Conservation (phyloP, 345 rosid genomes). For the Eucalyptus pumila region DNA sequence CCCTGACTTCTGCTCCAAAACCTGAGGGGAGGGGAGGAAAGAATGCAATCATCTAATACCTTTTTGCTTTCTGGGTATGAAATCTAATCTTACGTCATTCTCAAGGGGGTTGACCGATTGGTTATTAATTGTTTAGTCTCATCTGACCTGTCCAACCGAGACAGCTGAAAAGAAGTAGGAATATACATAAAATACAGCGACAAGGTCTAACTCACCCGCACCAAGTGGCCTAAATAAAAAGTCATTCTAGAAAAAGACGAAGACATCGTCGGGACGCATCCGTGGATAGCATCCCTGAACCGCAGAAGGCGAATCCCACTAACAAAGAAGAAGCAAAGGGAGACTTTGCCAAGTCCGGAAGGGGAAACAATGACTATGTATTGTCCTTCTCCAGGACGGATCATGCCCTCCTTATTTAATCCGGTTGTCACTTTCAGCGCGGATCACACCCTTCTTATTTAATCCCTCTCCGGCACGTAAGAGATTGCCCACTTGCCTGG, state of each 20-base stretch:
- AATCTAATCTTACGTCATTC: neutral
- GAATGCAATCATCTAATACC: neutral
- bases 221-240: neutral
- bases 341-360: neutral
- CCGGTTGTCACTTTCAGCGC: neutral
- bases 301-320: neutral
- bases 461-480: neutral
- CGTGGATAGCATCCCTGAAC: neutral
- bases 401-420: neutral
- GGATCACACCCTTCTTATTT: neutral
- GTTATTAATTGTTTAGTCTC: neutral
- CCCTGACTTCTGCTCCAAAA: neutral
- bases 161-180: neutral
- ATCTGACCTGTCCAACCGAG: neutral
- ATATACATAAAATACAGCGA: neutral
- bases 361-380: neutral
- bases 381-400: neutral
- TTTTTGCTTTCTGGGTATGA: neutral
- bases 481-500: neutral
- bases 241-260: neutral
- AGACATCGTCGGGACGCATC: neutral
- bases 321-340: neutral
- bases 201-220: neutral
- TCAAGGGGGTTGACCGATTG: neutral
- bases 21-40: neutral